phyloP scores from a whole-genome alignment of 2,329 filamentous ascomycete species.

The Podosphaera aphanis region DNA sequence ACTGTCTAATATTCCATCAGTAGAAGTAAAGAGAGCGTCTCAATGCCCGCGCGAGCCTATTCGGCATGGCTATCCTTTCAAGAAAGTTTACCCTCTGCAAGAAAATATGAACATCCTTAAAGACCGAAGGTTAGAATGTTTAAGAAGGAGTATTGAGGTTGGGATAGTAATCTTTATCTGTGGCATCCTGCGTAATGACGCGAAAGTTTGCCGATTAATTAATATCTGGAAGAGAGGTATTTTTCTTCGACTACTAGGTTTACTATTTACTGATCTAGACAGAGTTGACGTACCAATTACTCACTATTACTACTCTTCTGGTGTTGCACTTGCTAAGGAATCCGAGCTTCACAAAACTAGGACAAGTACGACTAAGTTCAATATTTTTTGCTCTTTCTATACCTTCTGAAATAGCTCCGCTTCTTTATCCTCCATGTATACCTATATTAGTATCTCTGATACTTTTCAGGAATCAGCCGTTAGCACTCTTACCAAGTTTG shows the following conservation, averaged over 20 bases:
- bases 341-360: constrained; percentile 19
- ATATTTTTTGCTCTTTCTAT: constrained; percentile 32
- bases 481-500: constrained; percentile 51
- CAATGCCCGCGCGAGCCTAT: neutral
- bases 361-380: constrained; percentile 8
- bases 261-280: constrained; percentile 6
- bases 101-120: neutral
- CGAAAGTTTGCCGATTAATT: constrained; percentile 23
- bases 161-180: constrained; percentile 10
- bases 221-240: constrained; percentile 27
- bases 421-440: constrained; percentile 64
- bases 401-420: constrained; percentile 71
- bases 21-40: neutral
- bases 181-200: constrained; percentile 22
- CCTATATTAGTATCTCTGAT: constrained; percentile 58
- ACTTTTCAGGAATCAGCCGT: constrained; percentile 36
- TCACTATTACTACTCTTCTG: constrained; percentile 20
- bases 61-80: no score
- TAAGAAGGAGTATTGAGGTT: no score
- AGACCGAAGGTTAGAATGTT: neutral
- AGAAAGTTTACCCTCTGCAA: neutral
- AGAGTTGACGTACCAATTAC: constrained; percentile 14
- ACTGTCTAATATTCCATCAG: neutral
- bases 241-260: constrained; percentile 1
- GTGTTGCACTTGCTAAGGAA: constrained; percentile 36